These are phyloP conservation scores for Scutellaria galericulata DNA, from an alignment of 257 asterid genomes.

Conservation along the genomic window DNA sequence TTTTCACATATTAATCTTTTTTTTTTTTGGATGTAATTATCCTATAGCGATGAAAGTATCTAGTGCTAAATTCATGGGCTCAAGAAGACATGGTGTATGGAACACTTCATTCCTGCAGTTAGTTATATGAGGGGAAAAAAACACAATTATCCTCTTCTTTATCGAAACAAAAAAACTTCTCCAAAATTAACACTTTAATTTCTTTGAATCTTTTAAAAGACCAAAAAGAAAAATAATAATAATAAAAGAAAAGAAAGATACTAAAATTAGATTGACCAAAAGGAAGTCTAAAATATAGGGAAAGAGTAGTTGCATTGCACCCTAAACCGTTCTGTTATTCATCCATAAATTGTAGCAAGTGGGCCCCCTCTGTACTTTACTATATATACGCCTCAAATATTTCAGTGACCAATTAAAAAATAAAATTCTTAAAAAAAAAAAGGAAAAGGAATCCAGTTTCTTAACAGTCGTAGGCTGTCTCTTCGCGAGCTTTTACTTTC, in stretches of 20 bases:
- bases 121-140: no score
- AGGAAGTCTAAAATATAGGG: constrained; percentile 31
- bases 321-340: constrained; percentile 20
- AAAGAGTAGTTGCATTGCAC: constrained; percentile 15
- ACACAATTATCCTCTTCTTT: no score
- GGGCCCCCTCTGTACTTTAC: constrained; percentile 13
- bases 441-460: constrained; percentile 15
- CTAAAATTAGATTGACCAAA: constrained; percentile 13
- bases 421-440: constrained; percentile 17
- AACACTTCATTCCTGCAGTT: no score
- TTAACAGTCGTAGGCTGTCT: constrained; percentile 40
- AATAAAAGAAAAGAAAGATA: neutral
- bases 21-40: no score
- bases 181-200: neutral
- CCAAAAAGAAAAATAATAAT: no score
- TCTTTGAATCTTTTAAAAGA: neutral
- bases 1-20: no score
- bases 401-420: constrained; percentile 22
- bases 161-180: no score
- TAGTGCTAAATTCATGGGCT: no score
- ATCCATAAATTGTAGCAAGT: constrained; percentile 33
- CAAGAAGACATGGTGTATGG: no score
- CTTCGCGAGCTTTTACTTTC: constrained; percentile 30
- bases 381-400: constrained; percentile 25
- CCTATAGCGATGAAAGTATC: no score